Evolutionary conservation across 2,329 filamentous ascomycete genomes (phyloP).

Genomic region (Calonectria honghensis): DNA sequence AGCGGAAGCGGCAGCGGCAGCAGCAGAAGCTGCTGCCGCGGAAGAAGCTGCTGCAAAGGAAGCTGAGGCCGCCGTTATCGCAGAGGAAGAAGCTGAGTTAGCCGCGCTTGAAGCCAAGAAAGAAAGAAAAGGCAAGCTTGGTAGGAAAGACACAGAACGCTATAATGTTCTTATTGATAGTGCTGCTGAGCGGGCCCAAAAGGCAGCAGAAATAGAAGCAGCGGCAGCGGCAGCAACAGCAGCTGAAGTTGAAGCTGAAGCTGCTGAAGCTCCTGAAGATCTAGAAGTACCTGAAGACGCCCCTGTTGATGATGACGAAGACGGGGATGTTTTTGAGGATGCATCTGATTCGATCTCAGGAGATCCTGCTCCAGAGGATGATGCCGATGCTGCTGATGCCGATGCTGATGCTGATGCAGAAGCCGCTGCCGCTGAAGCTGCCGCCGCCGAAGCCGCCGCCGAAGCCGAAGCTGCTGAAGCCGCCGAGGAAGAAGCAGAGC

Average conservation of each 20-base stretch:
- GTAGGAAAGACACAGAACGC: slow-evolving; percentile 68
- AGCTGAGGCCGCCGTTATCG: slow-evolving; percentile 41
- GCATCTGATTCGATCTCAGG: slow-evolving; percentile 31
- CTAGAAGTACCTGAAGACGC: slow-evolving; percentile 35
- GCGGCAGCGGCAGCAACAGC: slow-evolving; percentile 38
- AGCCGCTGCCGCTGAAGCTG: slow-evolving; percentile 36
- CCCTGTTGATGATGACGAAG: slow-evolving; percentile 54
- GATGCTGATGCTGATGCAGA: slow-evolving; percentile 39
- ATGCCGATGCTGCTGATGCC: slow-evolving; percentile 53
- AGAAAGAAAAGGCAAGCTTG: slow-evolving; percentile 67
- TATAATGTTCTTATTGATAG: slow-evolving; percentile 60
- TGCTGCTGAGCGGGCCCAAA: slow-evolving; percentile 61
- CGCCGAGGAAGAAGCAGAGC: slow-evolving; percentile 59
- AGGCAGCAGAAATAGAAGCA: slow-evolving; percentile 61
- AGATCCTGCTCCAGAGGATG: slow-evolving; percentile 28
- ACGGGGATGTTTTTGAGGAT: slow-evolving; percentile 42
- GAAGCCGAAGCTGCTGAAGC: slow-evolving; percentile 40
- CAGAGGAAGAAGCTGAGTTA: slow-evolving; percentile 62
- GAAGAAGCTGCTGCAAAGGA: slow-evolving; percentile 43
- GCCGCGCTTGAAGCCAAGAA: slow-evolving; percentile 68
- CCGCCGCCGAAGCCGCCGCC: background rate
- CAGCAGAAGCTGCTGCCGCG: slow-evolving; percentile 43
- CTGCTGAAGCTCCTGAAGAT: slow-evolving; percentile 50
- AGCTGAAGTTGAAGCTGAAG: slow-evolving; percentile 47
- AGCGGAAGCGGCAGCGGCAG: slow-evolving; percentile 41